phyloP scores from a whole-genome alignment of 2,329 filamentous ascomycete species.

The Aspergillus sp. region DNA sequence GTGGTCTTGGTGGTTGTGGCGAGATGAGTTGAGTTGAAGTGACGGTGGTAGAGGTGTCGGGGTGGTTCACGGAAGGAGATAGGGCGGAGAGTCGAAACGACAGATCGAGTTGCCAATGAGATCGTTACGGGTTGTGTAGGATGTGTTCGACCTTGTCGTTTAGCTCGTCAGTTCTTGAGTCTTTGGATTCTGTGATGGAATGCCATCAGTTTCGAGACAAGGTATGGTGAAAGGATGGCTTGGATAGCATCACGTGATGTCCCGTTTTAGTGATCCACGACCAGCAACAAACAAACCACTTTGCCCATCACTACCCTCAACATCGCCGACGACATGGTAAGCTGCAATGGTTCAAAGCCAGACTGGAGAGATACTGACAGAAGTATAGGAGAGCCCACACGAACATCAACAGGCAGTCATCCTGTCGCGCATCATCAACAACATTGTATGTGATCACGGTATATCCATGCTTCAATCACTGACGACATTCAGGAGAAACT shows the following conservation, averaged over 20 bases:
- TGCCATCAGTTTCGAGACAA: too few species aligned
- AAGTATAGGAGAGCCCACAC: slow-evolving; percentile 79
- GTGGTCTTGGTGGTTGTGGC: neutral
- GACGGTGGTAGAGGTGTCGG: neutral
- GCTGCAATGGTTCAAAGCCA: neutral
- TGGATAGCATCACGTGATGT: neutral
- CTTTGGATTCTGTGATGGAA: too few species aligned
- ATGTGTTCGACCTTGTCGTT: neutral
- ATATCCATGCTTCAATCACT: slow-evolving; percentile 10
- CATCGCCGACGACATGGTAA: slow-evolving; percentile 16
- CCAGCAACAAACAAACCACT: slow-evolving; percentile 17
- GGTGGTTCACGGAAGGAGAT: too few species aligned
- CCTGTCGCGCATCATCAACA: slow-evolving; percentile 92
- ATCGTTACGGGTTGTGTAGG: too few species aligned
- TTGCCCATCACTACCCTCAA: neutral
- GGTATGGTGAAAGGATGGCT: too few species aligned
- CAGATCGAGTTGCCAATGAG: too few species aligned
- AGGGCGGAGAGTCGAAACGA: too few species aligned
- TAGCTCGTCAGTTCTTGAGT: too few species aligned
- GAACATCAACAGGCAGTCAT: slow-evolving; percentile 95
- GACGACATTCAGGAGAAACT: slow-evolving; percentile 74
- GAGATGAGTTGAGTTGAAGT: neutral
- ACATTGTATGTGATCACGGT: slow-evolving; percentile 68
- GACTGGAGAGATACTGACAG: neutral
- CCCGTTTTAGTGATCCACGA: neutral